Conservation (phyloP, 169 alveolate species). For the Plasmodium vivax region DNA sequence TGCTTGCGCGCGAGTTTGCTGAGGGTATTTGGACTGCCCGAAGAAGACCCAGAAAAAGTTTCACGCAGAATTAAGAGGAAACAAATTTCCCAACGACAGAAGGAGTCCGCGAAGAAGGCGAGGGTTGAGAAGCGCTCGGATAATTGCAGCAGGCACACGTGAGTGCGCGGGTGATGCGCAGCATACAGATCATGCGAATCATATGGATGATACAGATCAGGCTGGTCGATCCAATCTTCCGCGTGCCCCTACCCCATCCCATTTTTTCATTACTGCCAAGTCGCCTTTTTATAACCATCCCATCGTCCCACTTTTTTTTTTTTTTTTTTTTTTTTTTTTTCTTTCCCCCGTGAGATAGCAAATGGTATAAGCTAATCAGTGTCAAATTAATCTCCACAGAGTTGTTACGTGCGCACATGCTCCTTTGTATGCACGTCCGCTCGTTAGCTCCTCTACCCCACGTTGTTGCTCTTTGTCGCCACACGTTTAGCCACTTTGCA, state of each 20-base stretch:
- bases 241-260: neutral
- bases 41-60: slow-evolving; percentile 14
- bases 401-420: neutral
- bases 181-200: too few species aligned
- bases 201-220: neutral
- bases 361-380: neutral
- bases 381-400: neutral
- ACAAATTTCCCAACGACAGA: neutral
- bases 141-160: neutral
- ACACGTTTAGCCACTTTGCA: neutral
- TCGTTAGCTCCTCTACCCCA: neutral
- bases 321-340: too few species aligned
- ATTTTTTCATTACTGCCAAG: neutral
- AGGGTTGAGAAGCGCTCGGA: neutral
- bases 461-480: neutral
- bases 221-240: neutral
- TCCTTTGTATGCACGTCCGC: neutral
- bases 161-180: neutral
- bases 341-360: neutral
- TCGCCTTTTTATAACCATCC: neutral
- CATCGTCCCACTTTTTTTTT: neutral
- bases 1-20: neutral
- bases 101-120: slow-evolving; percentile 8
- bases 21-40: neutral
- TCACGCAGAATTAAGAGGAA: slow-evolving; percentile 33